Percentiles rank a stretch among this genome's conserved stretches.
Evolutionary conservation across 2,329 filamentous ascomycete genomes (phyloP).

Genomic region (Byssothecium circinans): DNA sequence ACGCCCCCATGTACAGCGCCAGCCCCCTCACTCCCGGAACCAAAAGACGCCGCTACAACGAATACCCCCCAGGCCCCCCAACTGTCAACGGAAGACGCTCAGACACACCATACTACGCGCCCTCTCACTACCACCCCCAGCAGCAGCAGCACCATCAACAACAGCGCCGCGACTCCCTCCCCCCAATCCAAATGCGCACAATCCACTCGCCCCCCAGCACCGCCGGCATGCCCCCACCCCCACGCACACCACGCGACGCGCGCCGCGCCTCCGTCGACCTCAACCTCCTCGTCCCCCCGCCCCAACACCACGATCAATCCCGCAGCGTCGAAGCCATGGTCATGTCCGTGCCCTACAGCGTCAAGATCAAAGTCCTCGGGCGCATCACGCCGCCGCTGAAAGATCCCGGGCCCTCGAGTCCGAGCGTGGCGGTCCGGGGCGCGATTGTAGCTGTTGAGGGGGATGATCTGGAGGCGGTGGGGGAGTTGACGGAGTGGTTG

Average conservation of each 20-base stretch:
- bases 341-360: slow-evolving; percentile 71
- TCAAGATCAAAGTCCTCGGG: slow-evolving; percentile 75
- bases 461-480: slow-evolving; percentile 63
- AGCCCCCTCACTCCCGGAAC: slow-evolving; percentile 38
- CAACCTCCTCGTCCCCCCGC: slow-evolving; percentile 17
- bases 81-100: slow-evolving; percentile 62
- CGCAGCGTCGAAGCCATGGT: slow-evolving; percentile 68
- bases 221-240: slow-evolving; percentile 33
- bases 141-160: slow-evolving; percentile 9
- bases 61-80: slow-evolving; percentile 28
- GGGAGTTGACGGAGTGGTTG: slow-evolving; percentile 67
- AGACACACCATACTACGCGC: slow-evolving; percentile 47
- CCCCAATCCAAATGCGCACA: slow-evolving; percentile 32
- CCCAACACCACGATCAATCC: slow-evolving; percentile 43
- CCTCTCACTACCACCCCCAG: neutral
- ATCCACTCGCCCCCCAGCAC: slow-evolving; percentile 32
- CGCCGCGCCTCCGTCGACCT: slow-evolving; percentile 25
- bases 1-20: slow-evolving; percentile 32
- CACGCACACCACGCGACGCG: slow-evolving; percentile 34
- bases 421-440: slow-evolving; percentile 60
- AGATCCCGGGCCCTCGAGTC: slow-evolving; percentile 24
- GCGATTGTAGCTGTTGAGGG: slow-evolving; percentile 84
- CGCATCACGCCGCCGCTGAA: slow-evolving; percentile 72
- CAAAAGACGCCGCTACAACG: slow-evolving; percentile 40
- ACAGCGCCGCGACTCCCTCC: slow-evolving; percentile 37